phyloP scores from a whole-genome alignment of 768 basidiomycete genomes.

The Multifurca ochricompacta region DNA sequence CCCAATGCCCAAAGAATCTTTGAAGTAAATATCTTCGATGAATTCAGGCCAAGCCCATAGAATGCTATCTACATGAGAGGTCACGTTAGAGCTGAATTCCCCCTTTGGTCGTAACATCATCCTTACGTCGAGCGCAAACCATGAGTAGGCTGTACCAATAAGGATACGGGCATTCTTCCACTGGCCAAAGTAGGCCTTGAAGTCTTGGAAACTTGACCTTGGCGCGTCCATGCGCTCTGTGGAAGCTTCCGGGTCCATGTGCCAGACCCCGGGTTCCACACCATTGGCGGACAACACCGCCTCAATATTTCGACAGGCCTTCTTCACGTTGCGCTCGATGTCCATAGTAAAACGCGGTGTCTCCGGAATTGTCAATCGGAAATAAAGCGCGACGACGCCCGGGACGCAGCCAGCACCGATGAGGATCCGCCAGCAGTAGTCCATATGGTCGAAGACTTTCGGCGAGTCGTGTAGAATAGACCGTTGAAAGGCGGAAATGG shows the following conservation, averaged over 20 bases:
- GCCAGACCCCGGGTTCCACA: constrained; percentile 30
- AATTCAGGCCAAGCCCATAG: constrained; percentile 85
- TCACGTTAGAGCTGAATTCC: background rate
- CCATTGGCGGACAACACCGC: constrained; percentile 43
- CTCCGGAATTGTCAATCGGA: constrained; percentile 91
- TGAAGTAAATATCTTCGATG: constrained; percentile 59
- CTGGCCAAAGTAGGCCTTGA: constrained; percentile 55
- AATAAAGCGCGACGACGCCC: constrained; percentile 75
- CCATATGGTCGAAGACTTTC: constrained; percentile 42
- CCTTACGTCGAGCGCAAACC: constrained; percentile 80
- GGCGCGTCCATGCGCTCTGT: constrained; percentile 59
- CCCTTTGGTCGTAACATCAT: constrained; percentile 20
- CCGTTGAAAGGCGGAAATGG: constrained; percentile 59
- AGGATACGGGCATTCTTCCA: constrained; percentile 77
- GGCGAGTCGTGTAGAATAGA: constrained; percentile 41
- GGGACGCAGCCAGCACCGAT: constrained; percentile 85
- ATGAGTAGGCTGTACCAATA: constrained; percentile 71
- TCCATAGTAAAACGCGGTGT: constrained; percentile 92
- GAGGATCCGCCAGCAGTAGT: constrained; percentile 78
- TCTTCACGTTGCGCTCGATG: constrained; percentile 74
- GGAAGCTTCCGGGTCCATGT: constrained; percentile 46
- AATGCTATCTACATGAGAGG: constrained; percentile 55
- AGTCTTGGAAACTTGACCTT: constrained; percentile 60
- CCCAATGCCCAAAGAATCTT: constrained; percentile 37
- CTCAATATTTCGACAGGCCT: constrained; percentile 68